These are phyloP conservation scores for Tritrichomonas foetus DNA, from an alignment of 208 protist species.

Conservation along the genomic window DNA sequence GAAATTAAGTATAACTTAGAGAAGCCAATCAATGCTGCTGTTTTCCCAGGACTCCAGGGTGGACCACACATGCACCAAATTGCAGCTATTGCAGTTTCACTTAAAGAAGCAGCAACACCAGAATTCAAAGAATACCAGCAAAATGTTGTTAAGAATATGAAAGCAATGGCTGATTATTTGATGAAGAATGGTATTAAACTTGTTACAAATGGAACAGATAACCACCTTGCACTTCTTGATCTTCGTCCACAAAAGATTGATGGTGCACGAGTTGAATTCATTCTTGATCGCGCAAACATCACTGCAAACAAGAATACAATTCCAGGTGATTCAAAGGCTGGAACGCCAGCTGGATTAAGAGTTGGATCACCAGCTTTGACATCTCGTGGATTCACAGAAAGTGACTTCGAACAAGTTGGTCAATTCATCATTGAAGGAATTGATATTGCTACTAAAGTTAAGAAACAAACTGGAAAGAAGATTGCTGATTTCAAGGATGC, in stretches of 20 bases:
- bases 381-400: slow-evolving; percentile 77
- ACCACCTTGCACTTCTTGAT: slow-evolving; percentile 93
- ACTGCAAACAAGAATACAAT: slow-evolving; percentile 94
- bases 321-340: slow-evolving; percentile 78
- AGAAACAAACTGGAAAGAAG: slow-evolving; percentile 44
- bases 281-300: slow-evolving; percentile 71
- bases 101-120: slow-evolving; percentile 72
- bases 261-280: slow-evolving; percentile 80
- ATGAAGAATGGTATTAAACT: slow-evolving; percentile 73
- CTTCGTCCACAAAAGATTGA: slow-evolving; percentile 79
- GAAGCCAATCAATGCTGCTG: slow-evolving; percentile 82
- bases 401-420: slow-evolving; percentile 75
- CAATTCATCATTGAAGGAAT: slow-evolving; percentile 75
- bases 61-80: slow-evolving; percentile 96
- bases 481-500: slow-evolving; percentile 51
- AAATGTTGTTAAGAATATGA: slow-evolving; percentile 73
- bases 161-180: slow-evolving; percentile 69
- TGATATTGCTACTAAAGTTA: slow-evolving; percentile 67
- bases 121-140: slow-evolving; percentile 82
- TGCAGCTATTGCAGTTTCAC: slow-evolving; percentile 83
- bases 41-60: slow-evolving; percentile 93
- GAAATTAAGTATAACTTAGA: slow-evolving; percentile 68
- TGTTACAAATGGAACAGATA: slow-evolving; percentile 89
- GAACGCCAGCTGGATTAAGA: slow-evolving; percentile 81
- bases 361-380: slow-evolving; percentile 87